Percentiles rank a stretch among this genome's conserved stretches.
Evolutionary conservation across 352 stramenopile genomes (phyloP).

Genomic region (Sclerospora graminicola): DNA sequence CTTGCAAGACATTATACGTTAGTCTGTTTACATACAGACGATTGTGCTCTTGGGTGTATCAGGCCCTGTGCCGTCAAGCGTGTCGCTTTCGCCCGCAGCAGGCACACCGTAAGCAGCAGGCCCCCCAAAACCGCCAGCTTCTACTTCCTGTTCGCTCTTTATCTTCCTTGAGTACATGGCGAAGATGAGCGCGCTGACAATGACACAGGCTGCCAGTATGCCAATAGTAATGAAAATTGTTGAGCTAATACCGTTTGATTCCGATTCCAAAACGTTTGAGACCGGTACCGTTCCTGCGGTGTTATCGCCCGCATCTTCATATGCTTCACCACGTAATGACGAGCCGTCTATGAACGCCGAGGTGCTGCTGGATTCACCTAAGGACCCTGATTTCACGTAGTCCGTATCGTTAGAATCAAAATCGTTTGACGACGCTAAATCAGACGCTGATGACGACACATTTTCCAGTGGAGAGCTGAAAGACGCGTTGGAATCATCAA

Average conservation of each 20-base stretch:
- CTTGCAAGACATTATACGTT: slow-evolving; percentile 5
- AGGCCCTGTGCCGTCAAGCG: slow-evolving; percentile 15
- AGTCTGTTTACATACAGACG: slow-evolving; percentile 56
- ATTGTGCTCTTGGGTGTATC: slow-evolving; percentile 70
- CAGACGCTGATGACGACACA: background rate
- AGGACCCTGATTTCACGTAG: slow-evolving; percentile 5
- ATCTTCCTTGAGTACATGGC: slow-evolving; percentile 67
- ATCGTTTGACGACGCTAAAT: slow-evolving; percentile 3
- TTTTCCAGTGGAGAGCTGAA: background rate
- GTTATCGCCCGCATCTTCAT: slow-evolving; percentile 5
- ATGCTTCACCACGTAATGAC: slow-evolving; percentile 1
- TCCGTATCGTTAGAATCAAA: slow-evolving; percentile 7
- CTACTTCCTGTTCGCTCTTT: slow-evolving; percentile 44
- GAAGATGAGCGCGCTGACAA: slow-evolving; percentile 60
- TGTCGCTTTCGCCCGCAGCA: slow-evolving; percentile 12
- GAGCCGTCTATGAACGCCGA: slow-evolving; percentile 15
- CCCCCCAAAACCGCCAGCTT: slow-evolving; percentile 36
- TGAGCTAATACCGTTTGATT: slow-evolving; percentile 31
- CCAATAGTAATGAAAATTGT: slow-evolving; percentile 60
- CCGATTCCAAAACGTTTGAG: slow-evolving; percentile 14
- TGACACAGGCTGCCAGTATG: slow-evolving; percentile 45
- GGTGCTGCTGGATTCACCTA: slow-evolving; percentile 4
- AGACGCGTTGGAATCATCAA: slow-evolving; percentile 6
- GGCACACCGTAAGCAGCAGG: slow-evolving; percentile 25
- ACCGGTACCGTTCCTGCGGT: slow-evolving; percentile 8